Base-by-base conservation (phyloP, 495 filamentous ascomycete species). In the Annulohypoxylon maeteangense region DNA sequence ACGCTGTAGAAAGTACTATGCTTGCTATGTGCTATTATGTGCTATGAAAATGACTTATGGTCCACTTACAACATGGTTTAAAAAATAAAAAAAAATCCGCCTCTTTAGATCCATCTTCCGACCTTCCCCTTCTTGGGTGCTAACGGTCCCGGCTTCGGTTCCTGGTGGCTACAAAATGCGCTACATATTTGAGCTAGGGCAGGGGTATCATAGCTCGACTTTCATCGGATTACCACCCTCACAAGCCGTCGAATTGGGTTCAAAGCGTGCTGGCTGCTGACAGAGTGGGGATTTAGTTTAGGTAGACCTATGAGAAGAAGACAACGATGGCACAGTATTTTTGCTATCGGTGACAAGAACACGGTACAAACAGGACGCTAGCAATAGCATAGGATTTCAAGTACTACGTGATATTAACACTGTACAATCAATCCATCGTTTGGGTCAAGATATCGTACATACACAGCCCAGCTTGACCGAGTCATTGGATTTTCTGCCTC, bases 201-300 rank as follows among this genome's bases (percentile, higher is more conserved):
- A 66, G 42, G 65, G 68, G 23, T 32, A 6, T n/a, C n/a, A n/a
- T 47, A 53, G 48, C 29, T 70, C 48, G 62, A 66, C 67, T 57
- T 61, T 51, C 44, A 60, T 69, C 66, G 71, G 65, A 69, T 69
- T 74, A 55, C 67, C 20, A 74, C 71, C 55, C 57, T 68, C 60
- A 5, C 65, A 55, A 67, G 70, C 70, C 65, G 70, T 72, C 65
- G 61, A 68, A 72, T 72, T 72, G 60, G 65, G 61, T 54, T 68
- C 65, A 62, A 57, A 68, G 61, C 59, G 60, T 48, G 51, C 18
- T 50, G 32, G 59, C 23, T 56, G 51, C 40, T 72, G 32, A 64
- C 47, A 16, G n/a, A n/a, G 60, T 68, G 70, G 70, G 34, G 47
- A 56, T 11, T 23, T 20, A 56, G 40, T 4, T 20, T 29, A 18